Conservation (phyloP, 345 rosid genomes). For the Dipteronia sinensis region DNA sequence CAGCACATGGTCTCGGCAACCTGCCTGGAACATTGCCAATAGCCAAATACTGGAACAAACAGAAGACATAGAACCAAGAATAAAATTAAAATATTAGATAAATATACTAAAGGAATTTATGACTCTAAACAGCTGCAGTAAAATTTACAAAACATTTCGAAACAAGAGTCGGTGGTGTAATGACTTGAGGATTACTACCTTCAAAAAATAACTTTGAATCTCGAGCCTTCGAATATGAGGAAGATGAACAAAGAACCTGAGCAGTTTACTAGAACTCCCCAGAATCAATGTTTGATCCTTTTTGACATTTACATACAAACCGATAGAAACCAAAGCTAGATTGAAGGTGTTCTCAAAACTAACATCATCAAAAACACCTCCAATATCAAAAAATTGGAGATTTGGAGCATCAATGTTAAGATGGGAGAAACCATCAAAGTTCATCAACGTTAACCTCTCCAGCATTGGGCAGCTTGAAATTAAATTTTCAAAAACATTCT, state of each 20-base stretch:
- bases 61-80: conserved; percentile 17
- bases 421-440: conserved; percentile 60
- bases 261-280: conserved; percentile 50
- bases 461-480: conserved; percentile 57
- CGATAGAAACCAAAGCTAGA: conserved; percentile 56
- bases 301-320: conserved; percentile 48
- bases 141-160: not conserved
- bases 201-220: conserved; percentile 66
- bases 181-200: conserved; percentile 38
- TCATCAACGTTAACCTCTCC: conserved; percentile 65
- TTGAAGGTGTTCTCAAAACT: conserved; percentile 42
- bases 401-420: conserved; percentile 60
- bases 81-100: conserved; percentile 14
- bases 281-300: conserved; percentile 26
- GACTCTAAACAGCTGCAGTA: conserved; percentile 3
- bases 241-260: conserved; percentile 61
- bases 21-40: conserved; percentile 52
- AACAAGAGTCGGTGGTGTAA: not conserved
- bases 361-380: conserved; percentile 61
- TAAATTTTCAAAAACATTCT: conserved; percentile 55
- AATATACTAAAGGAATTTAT: not conserved
- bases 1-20: conserved; percentile 51
- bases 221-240: conserved; percentile 71
- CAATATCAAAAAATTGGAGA: conserved; percentile 65
- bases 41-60: conserved; percentile 56